Base-by-base conservation (phyloP, 129 eudicot species). In the Saussurea involucrata region DNA sequence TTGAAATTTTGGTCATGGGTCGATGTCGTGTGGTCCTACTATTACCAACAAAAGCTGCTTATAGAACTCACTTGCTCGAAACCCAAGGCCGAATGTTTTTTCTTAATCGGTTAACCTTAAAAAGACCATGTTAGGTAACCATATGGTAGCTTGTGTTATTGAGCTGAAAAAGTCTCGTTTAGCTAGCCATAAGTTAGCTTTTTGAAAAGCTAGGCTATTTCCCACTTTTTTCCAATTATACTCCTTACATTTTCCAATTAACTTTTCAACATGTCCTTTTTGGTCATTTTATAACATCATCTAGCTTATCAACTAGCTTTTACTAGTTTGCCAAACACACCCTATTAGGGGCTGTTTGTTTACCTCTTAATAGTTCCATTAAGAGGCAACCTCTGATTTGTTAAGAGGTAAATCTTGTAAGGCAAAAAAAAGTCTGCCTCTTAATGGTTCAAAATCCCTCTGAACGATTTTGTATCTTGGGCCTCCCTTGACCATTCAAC, bases 1-100 rank as follows among this genome's bases (percentile, higher is more conserved):
- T 67, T 36, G 31, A 36, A 46, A 20, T 67, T 74, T 32, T 25
- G 76, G 63, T 73, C 63, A 73, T 3, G 55, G 29, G 79, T 80
- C 70, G 15, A 55, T 73, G 68, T 67, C 71, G 21, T 55, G 6
- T 66, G 65, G 28, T 33, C 27, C 21, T 25, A 44, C 20, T 76
- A 20, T 53, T 76, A 66, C 65, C 66, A 66, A 66, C 63, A 76
- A 29, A 76, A 24, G 12, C 44, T 32, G 21, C 31, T 40, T 75
- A 37, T 63, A 15, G 36, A 63, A 34, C 71, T 75, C 5, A 17
- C 31, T 9, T 44, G 28, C 64, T 37, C 24, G 18, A 27, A 65
- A 66, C 28, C 49, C 20, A 44, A 44, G 73, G 34, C 9, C 3
- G 4, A 53, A 18, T 46, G 55, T 24, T 44, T 12, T 74, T 29